Percentiles rank a stretch among this genome's conserved stretches.
Evolutionary conservation across 176 grass and related monocot genomes (phyloP).

Genomic region (Luzula sylvatica): DNA sequence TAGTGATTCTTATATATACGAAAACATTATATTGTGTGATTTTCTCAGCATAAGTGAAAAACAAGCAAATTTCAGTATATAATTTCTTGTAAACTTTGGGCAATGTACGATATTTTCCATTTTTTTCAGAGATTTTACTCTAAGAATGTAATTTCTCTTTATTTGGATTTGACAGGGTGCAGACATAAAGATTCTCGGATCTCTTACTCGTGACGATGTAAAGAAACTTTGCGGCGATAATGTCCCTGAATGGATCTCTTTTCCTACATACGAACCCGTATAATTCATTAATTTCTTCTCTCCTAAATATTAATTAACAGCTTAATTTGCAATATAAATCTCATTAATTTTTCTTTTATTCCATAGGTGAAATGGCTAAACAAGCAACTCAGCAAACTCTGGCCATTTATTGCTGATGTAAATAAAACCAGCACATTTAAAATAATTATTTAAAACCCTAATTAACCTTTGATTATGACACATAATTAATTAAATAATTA

Average conservation of each 20-base stretch:
- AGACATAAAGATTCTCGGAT: slow-evolving; percentile 54
- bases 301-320: neutral
- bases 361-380: slow-evolving; percentile 97
- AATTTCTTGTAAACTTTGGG: too few relatives aligned
- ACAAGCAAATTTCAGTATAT: too few relatives aligned
- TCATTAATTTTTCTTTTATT: slow-evolving; percentile 10
- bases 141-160: too few relatives aligned
- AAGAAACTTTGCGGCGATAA: slow-evolving; percentile 96
- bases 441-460: neutral
- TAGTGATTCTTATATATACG: too few relatives aligned
- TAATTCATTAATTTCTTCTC: slow-evolving; percentile 1
- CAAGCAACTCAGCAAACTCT: slow-evolving; percentile 67
- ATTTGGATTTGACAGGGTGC: slow-evolving; percentile 38
- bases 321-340: too few relatives aligned
- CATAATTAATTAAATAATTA: too few relatives aligned
- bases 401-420: slow-evolving; percentile 91
- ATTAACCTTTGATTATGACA: neutral
- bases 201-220: slow-evolving; percentile 62
- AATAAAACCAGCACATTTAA: neutral
- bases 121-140: too few relatives aligned
- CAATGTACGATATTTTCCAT: too few relatives aligned
- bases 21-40: too few relatives aligned
- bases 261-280: slow-evolving; percentile 87
- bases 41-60: too few relatives aligned
- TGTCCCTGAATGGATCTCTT: slow-evolving; percentile 83